Evolutionary conservation across 768 basidiomycete species (phyloP).

Genomic region (Xerocomus potaroensis): DNA sequence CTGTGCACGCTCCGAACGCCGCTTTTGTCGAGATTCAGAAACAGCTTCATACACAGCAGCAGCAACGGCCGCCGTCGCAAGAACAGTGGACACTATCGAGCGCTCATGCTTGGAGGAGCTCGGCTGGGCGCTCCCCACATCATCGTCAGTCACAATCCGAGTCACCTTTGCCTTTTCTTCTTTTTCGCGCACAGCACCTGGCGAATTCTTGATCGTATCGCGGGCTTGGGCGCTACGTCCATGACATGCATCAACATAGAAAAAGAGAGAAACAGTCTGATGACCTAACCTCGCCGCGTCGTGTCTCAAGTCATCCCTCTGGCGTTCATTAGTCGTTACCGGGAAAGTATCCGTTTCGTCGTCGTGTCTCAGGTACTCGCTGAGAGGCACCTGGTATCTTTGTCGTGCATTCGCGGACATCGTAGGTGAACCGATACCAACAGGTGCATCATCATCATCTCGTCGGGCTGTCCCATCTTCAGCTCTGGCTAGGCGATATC

Average conservation of each 20-base stretch:
- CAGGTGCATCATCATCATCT: neutral
- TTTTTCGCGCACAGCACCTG: neutral
- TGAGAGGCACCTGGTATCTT: constrained; percentile 19
- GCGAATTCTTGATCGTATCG: neutral
- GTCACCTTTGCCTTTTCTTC: neutral
- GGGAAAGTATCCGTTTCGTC: neutral
- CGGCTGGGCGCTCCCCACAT: neutral
- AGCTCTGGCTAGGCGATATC: neutral
- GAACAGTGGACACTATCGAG: constrained; percentile 9
- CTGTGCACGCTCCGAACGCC: neutral
- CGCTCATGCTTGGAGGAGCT: constrained; percentile 4
- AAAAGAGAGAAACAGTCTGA: neutral
- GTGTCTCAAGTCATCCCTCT: neutral
- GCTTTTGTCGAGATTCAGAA: constrained; percentile 4
- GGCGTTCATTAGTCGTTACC: neutral
- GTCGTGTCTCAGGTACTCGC: constrained; percentile 5
- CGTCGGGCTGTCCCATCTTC: neutral
- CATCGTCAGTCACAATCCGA: neutral
- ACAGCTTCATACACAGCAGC: constrained; percentile 11
- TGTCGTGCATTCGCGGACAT: neutral
- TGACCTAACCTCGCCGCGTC: constrained; percentile 3
- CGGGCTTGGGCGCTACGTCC: neutral
- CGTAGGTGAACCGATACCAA: neutral
- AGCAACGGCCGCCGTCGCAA: constrained; percentile 10
- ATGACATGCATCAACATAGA: neutral